phyloP scores from a whole-genome alignment of 179 eudicot genomes.

The Beta corolliflora region DNA sequence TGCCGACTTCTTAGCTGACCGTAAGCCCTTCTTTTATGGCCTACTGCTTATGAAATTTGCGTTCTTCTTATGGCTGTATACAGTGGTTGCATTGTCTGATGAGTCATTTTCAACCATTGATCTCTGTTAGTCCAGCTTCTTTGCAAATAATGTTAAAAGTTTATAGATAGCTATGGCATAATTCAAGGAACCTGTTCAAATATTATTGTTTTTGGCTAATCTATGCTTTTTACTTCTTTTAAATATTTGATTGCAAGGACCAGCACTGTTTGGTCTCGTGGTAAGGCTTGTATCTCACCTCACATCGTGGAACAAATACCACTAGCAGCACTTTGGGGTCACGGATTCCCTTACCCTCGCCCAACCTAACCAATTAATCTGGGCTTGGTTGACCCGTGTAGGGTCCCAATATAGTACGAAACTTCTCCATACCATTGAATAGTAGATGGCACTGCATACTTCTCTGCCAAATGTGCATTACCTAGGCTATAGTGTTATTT shows the following conservation, averaged over 20 bases:
- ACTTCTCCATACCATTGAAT: not conserved
- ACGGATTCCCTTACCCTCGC: no score
- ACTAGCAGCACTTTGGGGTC: no score
- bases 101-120: not conserved
- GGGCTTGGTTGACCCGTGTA: no score
- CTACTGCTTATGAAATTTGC: not conserved
- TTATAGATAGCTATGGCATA: not conserved
- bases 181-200: not conserved
- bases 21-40: constrained; percentile 49
- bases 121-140: not conserved
- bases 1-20: constrained; percentile 85
- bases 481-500: not conserved
- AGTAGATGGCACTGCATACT: not conserved
- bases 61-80: not conserved
- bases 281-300: no score
- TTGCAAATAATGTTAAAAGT: not conserved
- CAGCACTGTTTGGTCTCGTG: no score
- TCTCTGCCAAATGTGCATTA: not conserved
- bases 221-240: not conserved
- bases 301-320: no score
- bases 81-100: not conserved
- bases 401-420: no score
- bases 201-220: not conserved
- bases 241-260: no score
- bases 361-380: no score